Conservation (phyloP, 2,329 filamentous ascomycete species). For the Epicoccum nigrum region DNA sequence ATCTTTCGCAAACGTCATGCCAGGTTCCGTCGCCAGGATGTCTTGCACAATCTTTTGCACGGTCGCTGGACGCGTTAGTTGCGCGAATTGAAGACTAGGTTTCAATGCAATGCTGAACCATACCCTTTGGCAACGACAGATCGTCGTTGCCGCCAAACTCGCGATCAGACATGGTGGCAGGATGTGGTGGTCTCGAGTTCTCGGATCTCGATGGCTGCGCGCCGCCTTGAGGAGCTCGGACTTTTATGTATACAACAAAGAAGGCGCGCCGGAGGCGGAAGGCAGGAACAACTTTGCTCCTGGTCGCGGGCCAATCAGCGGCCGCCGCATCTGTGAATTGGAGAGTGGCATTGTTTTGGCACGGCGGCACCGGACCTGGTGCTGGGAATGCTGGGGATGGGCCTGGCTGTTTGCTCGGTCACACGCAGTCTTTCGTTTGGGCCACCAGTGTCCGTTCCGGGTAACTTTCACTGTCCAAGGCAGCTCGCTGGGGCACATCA, state of each 20-base stretch:
- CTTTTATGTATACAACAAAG: constrained; percentile 19
- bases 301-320: constrained; percentile 7
- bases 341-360: constrained; percentile 6
- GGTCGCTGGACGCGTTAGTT: constrained; percentile 57
- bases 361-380: constrained; percentile 9
- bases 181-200: constrained; percentile 9
- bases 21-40: constrained; percentile 78
- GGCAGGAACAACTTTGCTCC: constrained; percentile 14
- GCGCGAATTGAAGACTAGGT: not conserved
- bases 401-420: constrained; percentile 3
- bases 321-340: not conserved
- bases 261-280: constrained; percentile 4
- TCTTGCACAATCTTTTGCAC: constrained; percentile 89
- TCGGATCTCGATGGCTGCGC: constrained; percentile 11
- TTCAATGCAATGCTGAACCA: constrained; percentile 8
- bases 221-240: constrained; percentile 9
- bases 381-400: constrained; percentile 15
- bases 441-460: not conserved
- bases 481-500: constrained; percentile 10
- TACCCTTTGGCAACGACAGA: constrained; percentile 51
- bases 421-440: not conserved
- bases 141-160: constrained; percentile 53
- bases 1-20: constrained; percentile 91
- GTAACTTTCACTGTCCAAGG: not conserved
- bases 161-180: constrained; percentile 49